Evolutionary conservation across 495 filamentous ascomycete species (phyloP), one percentile per base, ranked within the genome.

Genomic region (Antarctomyces pellizariae): DNA sequence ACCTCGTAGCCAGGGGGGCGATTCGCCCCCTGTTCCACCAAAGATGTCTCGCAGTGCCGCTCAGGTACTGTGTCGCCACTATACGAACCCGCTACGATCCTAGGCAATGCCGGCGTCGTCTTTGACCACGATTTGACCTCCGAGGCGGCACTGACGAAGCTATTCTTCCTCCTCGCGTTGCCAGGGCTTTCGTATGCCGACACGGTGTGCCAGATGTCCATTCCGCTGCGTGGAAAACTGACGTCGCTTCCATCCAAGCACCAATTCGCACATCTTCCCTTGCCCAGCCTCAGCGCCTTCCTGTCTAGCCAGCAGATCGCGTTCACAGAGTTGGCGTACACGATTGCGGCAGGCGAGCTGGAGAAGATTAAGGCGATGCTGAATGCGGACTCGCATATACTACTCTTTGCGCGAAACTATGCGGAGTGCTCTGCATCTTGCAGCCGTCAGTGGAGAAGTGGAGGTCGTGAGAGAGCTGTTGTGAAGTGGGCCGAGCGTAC

Each of bases 41-140:
- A n/a, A n/a, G n/a, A n/a, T n/a, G n/a, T n/a, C n/a, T n/a, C n/a
- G n/a, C 82, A 92, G 48, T 92, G 80, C 64, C 53, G 55, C 39
- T 77, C 64, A 24, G 82, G 82, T 21, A 77, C 73, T 41, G 83
- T 91, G n/a, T 80, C 67, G 25, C 72, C 83, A 7, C 58, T 89
- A 7, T 92, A 91, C 48, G 83, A 78, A 10, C 66, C 83, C 0
- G 82, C 72, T 10, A 83, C 77, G 43, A 65, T 64, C 22, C 54
- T 92, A n/a, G 78, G 75, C 8, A 58, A 66, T 14, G 76, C 75
- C 3, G 82, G 82, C 3, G 74, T 92, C 5, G 74, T 92, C 0
- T 79, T 84, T 35, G 82, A 82, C 4, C 59, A 79, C 28, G 82
- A 92, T 43, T 59, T 92, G 56, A 92, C 83, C 0, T 71, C 75